Evolutionary conservation across 1,284 basidiomycete genomes (phyloP).

Genomic region (Heterobasidion irregulare): DNA sequence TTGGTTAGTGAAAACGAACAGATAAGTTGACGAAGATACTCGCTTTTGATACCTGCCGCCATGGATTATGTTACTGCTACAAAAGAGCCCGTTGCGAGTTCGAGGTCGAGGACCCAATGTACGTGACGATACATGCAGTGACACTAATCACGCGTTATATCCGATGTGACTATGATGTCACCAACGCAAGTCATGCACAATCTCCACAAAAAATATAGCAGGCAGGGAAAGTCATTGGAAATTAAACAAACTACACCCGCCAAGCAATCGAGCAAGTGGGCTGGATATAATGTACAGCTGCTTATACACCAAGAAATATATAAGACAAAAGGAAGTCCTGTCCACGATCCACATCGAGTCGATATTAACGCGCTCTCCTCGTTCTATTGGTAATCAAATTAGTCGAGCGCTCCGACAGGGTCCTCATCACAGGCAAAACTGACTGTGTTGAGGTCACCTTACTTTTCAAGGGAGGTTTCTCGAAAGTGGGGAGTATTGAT

Average conservation of each 20-base stretch:
- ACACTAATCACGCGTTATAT: too few species aligned
- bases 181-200: too few species aligned
- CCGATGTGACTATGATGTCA: too few species aligned
- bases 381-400: slow-evolving; percentile 17
- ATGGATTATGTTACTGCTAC: slow-evolving; percentile 9
- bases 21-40: neutral
- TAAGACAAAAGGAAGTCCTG: neutral
- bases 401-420: slow-evolving; percentile 26
- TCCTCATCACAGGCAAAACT: slow-evolving; percentile 15
- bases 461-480: slow-evolving; percentile 10
- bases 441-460: slow-evolving; percentile 5
- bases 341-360: neutral
- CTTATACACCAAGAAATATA: neutral
- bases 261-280: too few species aligned
- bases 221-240: too few species aligned
- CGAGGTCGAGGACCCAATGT: neutral
- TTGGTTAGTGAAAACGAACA: neutral
- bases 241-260: too few species aligned
- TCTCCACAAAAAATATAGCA: too few species aligned
- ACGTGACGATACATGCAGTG: neutral
- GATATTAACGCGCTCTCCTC: slow-evolving; percentile 1
- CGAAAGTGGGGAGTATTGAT: slow-evolving; percentile 20
- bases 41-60: slow-evolving; percentile 20
- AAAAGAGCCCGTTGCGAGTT: neutral
- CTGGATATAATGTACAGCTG: neutral